A percentile compares a stretch with the other conserved stretches of the same genome.
Conservation (phyloP, 208 protist species). For the Wallacemonas sp. region DNA sequence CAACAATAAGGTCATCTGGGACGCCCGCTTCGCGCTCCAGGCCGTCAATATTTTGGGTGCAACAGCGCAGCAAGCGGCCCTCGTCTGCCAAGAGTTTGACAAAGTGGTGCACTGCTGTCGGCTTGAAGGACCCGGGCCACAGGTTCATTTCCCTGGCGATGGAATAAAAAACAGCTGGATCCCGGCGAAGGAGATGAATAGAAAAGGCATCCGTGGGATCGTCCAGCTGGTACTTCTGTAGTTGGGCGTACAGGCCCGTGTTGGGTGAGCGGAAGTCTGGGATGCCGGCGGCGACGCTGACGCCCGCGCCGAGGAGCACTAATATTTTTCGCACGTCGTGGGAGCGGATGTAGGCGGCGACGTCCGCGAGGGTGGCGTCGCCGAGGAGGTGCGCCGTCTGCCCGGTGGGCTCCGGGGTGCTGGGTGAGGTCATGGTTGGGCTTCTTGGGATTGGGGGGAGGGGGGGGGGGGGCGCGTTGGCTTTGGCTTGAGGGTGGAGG, state of each 20-base stretch:
- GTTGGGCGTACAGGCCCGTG: slow-evolving; percentile 92
- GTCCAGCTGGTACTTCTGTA: slow-evolving; percentile 90
- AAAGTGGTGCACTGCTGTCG: slow-evolving; percentile 93
- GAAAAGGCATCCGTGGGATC: slow-evolving; percentile 91
- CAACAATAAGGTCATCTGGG: slow-evolving; percentile 80
- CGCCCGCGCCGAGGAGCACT: slow-evolving; percentile 90
- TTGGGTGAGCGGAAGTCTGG: slow-evolving; percentile 94
- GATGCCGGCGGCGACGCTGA: slow-evolving; percentile 93
- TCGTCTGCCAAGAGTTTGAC: slow-evolving; percentile 92
- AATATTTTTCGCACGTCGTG: slow-evolving; percentile 83
- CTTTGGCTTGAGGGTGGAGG: neutral
- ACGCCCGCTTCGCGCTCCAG: slow-evolving; percentile 90
- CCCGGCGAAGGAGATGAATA: slow-evolving; percentile 81
- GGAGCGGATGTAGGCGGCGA: slow-evolving; percentile 69
- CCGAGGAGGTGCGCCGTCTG: slow-evolving; percentile 44
- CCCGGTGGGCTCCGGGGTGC: neutral
- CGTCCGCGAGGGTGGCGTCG: slow-evolving; percentile 41
- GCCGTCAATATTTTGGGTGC: slow-evolving; percentile 98
- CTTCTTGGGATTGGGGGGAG: neutral
- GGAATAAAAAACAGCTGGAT: slow-evolving; percentile 91
- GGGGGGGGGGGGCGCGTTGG: neutral
- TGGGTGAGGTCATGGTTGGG: neutral
- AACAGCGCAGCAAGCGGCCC: slow-evolving; percentile 90
- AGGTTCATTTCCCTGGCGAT: slow-evolving; percentile 88
- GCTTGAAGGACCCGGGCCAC: slow-evolving; percentile 78